Percentiles rank a stretch among this genome's conserved stretches.
Conservation (phyloP, 441 rosid genomes). For the Pelargonium cotyledonis region DNA sequence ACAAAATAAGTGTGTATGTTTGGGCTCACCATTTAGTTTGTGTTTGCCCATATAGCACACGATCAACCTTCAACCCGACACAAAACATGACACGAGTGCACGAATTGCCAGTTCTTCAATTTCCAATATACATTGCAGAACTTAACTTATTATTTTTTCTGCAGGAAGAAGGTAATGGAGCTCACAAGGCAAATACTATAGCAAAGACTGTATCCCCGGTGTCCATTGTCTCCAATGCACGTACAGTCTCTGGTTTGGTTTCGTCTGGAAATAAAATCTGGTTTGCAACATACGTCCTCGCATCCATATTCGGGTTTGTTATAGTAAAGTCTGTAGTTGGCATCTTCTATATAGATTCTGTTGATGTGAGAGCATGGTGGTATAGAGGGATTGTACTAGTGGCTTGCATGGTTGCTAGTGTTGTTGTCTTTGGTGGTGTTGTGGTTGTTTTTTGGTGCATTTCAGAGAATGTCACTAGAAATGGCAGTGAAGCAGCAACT, state of each 20-base stretch:
- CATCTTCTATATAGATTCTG: slow-evolving; percentile 49
- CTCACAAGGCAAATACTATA: slow-evolving; percentile 13
- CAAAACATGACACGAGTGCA: too few species aligned
- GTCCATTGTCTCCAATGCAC: slow-evolving; percentile 33
- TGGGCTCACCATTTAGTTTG: too few species aligned
- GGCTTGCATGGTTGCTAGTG: slow-evolving; percentile 56
- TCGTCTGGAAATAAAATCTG: slow-evolving; percentile 67
- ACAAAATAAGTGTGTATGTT: too few species aligned
- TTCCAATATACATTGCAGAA: neutral
- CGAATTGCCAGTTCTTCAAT: too few species aligned
- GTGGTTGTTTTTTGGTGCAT: slow-evolving; percentile 62
- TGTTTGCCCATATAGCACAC: neutral
- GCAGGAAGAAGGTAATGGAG: slow-evolving; percentile 52
- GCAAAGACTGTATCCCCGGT: slow-evolving; percentile 3
- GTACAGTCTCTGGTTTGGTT: slow-evolving; percentile 56
- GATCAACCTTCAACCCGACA: neutral
- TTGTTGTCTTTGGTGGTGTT: slow-evolving; percentile 54
- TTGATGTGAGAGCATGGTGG: slow-evolving; percentile 54
- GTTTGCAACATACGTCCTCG: slow-evolving; percentile 60
- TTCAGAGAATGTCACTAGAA: slow-evolving; percentile 10
- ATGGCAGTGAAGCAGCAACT: neutral
- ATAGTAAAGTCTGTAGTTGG: slow-evolving; percentile 38
- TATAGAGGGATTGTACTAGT: slow-evolving; percentile 65
- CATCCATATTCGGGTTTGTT: slow-evolving; percentile 54
- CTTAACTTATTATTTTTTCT: slow-evolving; percentile 27